Base-by-base conservation (phyloP, 768 basidiomycete genomes). In the Phanerochaete carnosa region DNA sequence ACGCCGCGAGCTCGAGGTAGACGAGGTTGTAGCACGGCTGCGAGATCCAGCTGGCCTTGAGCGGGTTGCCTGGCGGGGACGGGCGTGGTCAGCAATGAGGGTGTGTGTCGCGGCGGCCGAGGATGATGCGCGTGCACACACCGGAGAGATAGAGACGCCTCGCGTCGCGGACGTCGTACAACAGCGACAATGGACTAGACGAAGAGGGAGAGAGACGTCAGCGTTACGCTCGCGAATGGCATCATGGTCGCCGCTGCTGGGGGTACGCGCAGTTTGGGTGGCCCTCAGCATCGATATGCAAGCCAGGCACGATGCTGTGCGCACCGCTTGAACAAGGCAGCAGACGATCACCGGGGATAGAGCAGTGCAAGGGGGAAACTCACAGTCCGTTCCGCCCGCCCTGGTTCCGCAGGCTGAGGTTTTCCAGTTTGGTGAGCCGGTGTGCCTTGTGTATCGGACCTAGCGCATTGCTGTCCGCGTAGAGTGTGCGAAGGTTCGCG, bases 71-170 rank as follows among this genome's bases (percentile, higher is more conserved):
- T 92, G 77, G 54, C n/a, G 46, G 30, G 19, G 23, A 33, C 58
- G 45, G 45, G 45, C 47, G 47, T 6, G 32, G 43, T 33, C n/a
- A 55, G 16, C 15, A 15, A 56, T 3, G 50, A 19, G 16, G 29
- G n/a, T n/a, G n/a, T n/a, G n/a, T n/a, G n/a, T n/a, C 50, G 11
- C 50, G 50, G 13, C 33, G 35, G 8, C 33, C 22, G 13, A 11
- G 33, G n/a, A 23, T 9, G n/a, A 35, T 8, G 25, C 55, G 61
- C 54, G 57, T 55, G 39, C 58, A 80, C 91, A 65, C 72, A 94
- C 94, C 94, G 65, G 94, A 95, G 58, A 98, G 85, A 79, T 98
- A 99, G 70, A 98, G 76, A 57, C 95, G 86, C 76, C 95, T 95
- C 68, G 94, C 87, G 77, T 95, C 93, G 70, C 92, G 87, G 69